Percentiles rank a stretch among this genome's conserved stretches.
Conservation (phyloP, 164 flowering plant species). For the Magnolia officinalis region DNA sequence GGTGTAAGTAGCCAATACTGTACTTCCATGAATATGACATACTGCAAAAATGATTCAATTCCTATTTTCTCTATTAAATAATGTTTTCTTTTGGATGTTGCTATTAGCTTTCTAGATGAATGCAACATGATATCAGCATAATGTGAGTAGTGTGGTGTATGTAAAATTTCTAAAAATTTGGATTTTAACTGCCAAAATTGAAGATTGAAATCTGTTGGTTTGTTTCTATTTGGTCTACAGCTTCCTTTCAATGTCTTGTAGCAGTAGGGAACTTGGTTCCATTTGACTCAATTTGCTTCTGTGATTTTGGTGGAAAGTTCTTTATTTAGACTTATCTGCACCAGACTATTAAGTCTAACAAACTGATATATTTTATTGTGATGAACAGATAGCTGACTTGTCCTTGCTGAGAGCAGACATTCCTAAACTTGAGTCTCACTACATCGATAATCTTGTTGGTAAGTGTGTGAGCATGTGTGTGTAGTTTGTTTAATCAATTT, state of each 20-base stretch:
- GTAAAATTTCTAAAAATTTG: not conserved
- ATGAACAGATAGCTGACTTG: conserved; percentile 75
- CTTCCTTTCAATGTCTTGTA: not conserved
- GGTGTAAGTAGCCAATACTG: conserved; percentile 60
- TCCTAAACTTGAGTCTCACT: conserved; percentile 85
- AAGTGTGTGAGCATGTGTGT: conserved; percentile 14
- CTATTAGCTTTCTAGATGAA: no score
- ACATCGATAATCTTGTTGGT: conserved; percentile 86
- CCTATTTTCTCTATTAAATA: not conserved
- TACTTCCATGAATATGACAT: not conserved
- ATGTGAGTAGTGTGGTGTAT: no score
- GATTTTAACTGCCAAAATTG: not conserved
- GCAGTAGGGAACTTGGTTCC: not conserved
- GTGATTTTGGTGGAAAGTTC: not conserved
- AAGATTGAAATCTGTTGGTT: not conserved
- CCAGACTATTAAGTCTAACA: not conserved
- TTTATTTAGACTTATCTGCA: not conserved
- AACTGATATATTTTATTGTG: not conserved
- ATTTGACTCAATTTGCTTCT: not conserved
- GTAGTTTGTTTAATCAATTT: no score
- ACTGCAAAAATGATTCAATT: not conserved
- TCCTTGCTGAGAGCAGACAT: conserved; percentile 60
- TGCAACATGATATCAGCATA: no score
- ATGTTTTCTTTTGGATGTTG: no score
- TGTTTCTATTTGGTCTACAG: not conserved